A percentile compares a stretch with the other conserved stretches of the same genome.
Conservation (phyloP, 176 grass and related monocot genomes). For the Carex parvula region DNA sequence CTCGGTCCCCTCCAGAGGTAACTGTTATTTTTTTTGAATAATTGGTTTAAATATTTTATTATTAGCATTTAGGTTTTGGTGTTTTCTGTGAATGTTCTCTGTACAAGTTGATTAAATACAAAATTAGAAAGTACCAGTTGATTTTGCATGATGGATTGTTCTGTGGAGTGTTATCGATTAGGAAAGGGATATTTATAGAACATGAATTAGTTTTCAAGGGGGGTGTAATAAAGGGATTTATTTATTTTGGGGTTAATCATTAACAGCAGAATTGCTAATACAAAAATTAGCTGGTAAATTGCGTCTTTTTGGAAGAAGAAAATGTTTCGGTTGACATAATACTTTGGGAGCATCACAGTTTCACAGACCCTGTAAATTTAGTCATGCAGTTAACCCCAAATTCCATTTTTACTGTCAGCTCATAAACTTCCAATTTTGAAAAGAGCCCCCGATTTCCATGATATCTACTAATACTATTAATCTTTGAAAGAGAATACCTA, state of each 20-base stretch:
- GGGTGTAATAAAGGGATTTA: neutral
- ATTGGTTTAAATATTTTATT: neutral
- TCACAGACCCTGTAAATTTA: neutral
- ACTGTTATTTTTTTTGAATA: neutral
- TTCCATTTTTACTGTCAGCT: neutral
- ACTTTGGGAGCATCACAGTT: neutral
- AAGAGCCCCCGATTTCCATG: neutral
- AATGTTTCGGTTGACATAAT: neutral
- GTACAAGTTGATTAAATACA: neutral
- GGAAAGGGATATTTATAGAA: neutral
- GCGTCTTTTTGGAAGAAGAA: neutral
- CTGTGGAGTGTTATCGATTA: neutral
- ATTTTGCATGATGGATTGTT: neutral
- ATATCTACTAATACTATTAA: neutral
- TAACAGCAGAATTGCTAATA: neutral
- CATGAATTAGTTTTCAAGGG: no score
- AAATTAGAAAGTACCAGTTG: neutral
- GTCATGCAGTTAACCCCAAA: neutral
- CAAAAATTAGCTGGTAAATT: neutral
- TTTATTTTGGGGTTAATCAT: neutral
- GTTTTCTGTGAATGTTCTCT: neutral
- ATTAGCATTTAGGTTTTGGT: neutral
- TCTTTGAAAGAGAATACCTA: neutral
- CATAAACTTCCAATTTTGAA: neutral
- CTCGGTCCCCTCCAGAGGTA: slow-evolving; percentile 80